Percentiles rank a stretch among this genome's conserved stretches.
Evolutionary conservation across 1,139 yeast genomes (phyloP).

Genomic region (Taphrina wiesneri): DNA sequence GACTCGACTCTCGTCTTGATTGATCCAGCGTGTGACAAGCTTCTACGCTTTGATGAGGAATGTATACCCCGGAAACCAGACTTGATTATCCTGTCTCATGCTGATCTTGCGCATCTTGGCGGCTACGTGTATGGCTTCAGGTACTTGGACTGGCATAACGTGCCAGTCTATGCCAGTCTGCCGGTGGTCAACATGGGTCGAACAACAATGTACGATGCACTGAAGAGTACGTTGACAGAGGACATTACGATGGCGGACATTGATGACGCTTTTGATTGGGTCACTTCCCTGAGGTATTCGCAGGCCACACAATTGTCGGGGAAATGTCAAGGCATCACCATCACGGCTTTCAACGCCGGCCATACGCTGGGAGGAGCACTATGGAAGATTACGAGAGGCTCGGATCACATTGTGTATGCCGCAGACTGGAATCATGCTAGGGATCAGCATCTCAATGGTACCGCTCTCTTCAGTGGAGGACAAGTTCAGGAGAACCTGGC

Average conservation of each 20-base stretch:
- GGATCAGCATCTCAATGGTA: slow-evolving; percentile 78
- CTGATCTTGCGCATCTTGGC: slow-evolving; percentile 77
- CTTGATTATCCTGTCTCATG: slow-evolving; percentile 76
- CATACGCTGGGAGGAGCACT: slow-evolving; percentile 89
- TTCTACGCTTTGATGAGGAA: slow-evolving; percentile 22
- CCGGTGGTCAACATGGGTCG: slow-evolving; percentile 88
- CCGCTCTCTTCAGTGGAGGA: slow-evolving; percentile 61
- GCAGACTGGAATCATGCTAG: slow-evolving; percentile 95
- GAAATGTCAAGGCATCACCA: slow-evolving; percentile 58
- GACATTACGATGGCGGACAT: slow-evolving; percentile 68
- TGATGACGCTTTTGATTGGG: slow-evolving; percentile 73
- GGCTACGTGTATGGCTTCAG: slow-evolving; percentile 71
- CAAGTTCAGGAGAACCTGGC: slow-evolving; percentile 63
- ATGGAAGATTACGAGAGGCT: slow-evolving; percentile 74
- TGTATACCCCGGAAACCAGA: slow-evolving; percentile 46
- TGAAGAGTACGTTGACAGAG: slow-evolving; percentile 65
- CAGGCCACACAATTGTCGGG: slow-evolving; percentile 59
- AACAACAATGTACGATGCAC: slow-evolving; percentile 73
- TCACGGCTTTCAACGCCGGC: slow-evolving; percentile 89
- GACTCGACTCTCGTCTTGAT: slow-evolving; percentile 34
- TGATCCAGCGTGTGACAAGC: slow-evolving; percentile 37
- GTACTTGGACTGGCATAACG: slow-evolving; percentile 60
- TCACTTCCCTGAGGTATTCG: slow-evolving; percentile 70
- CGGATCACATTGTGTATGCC: slow-evolving; percentile 80
- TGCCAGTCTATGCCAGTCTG: slow-evolving; percentile 81